Conservation (phyloP, 768 basidiomycete genomes). For the Pleurotus tuoliensis region DNA sequence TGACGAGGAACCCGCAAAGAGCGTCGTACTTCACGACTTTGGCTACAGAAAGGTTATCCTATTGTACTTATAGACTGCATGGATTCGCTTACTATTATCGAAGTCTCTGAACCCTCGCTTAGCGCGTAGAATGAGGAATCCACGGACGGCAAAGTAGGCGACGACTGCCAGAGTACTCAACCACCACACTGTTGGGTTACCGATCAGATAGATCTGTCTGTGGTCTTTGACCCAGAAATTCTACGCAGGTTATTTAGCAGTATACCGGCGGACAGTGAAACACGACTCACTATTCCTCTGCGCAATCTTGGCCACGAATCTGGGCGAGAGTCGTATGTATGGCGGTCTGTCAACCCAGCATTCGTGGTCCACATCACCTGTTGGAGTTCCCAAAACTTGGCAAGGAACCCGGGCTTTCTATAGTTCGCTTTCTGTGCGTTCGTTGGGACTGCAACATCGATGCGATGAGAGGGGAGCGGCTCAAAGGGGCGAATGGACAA, state of each 20-base stretch:
- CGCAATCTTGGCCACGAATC: conserved; percentile 84
- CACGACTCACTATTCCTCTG: conserved; percentile 81
- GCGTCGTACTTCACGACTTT: conserved; percentile 90
- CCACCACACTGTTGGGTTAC: conserved; percentile 95
- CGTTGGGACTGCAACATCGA: conserved; percentile 83
- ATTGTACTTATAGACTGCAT: not conserved
- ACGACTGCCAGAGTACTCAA: conserved; percentile 68
- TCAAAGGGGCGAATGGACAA: not conserved
- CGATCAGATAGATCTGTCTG: conserved; percentile 90
- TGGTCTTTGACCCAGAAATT: conserved; percentile 99
- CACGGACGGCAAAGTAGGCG: conserved; percentile 66
- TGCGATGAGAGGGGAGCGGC: too few species aligned
- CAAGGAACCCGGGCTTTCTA: conserved; percentile 79
- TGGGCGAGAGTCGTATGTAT: conserved; percentile 94
- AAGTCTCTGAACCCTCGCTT: conserved; percentile 93
- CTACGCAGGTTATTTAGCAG: conserved; percentile 32
- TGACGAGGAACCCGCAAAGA: conserved; percentile 85
- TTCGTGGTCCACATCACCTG: conserved; percentile 31
- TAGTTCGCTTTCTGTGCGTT: conserved; percentile 88
- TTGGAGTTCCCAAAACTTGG: conserved; percentile 90
- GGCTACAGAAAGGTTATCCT: conserved; percentile 38
- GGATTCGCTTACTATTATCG: conserved; percentile 68
- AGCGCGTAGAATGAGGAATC: conserved; percentile 78
- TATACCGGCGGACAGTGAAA: not conserved
- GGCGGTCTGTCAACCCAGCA: conserved; percentile 51